These are phyloP conservation scores for Arabidopsis thaliana DNA, from an alignment of 345 rosid genomes.

Conservation along the genomic window TAIR10.1 NC_003076.8:7395501-7396000, in stretches of 20 bases:
- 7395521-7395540: constrained; percentile 46
- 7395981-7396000: constrained; percentile 95
- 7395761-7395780: neutral
- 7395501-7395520: constrained; percentile 55
- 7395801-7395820: constrained; percentile 10
- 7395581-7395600: neutral
- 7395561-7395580: neutral
- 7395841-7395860: constrained; percentile 83
- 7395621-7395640: constrained; percentile 18
- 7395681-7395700: constrained; percentile 74
- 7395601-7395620: neutral
- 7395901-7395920: neutral
- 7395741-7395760: constrained; percentile 58
- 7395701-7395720: constrained; percentile 84
- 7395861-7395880: constrained; percentile 69
- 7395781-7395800: constrained; percentile 8
- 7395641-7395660: constrained; percentile 35
- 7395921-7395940: neutral
- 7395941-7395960: constrained; percentile 5
- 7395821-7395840: constrained; percentile 69
- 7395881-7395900: neutral
- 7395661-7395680: constrained; percentile 83
- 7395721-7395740: constrained; percentile 70
- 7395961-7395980: constrained; percentile 47
- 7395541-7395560: constrained; percentile 27